Conservation (phyloP, 495 filamentous ascomycete species). For the Neurospora sublineolata region DNA sequence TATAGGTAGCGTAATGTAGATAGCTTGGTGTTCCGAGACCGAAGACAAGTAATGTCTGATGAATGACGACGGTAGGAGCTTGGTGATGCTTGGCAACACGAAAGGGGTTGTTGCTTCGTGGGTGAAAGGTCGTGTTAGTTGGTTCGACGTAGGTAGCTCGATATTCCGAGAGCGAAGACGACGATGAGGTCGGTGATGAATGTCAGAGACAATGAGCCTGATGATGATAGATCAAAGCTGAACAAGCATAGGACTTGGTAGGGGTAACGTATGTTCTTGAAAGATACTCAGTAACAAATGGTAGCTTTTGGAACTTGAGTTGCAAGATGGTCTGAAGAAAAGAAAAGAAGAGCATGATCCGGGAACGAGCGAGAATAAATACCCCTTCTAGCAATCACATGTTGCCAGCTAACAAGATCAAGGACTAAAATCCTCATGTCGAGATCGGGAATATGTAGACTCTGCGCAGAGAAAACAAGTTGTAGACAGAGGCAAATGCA, state of each 20-base stretch:
- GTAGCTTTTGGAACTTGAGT: background rate
- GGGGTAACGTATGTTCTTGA: background rate
- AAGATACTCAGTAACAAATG: background rate
- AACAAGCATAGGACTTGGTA: background rate
- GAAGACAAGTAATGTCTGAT: background rate
- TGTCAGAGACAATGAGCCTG: background rate
- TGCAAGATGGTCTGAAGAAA: no score
- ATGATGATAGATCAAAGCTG: background rate
- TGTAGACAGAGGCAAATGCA: background rate
- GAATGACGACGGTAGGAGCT: background rate
- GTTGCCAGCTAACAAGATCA: background rate
- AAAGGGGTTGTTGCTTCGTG: background rate
- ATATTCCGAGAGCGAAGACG: background rate
- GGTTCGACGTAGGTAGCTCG: background rate
- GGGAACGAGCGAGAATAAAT: background rate
- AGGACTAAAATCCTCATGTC: background rate
- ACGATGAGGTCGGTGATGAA: background rate
- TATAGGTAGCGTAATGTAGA: no score
- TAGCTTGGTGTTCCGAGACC: background rate
- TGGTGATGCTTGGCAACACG: background rate
- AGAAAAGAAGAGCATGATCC: no score
- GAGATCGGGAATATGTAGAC: background rate
- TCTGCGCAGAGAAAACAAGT: background rate
- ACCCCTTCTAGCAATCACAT: background rate
- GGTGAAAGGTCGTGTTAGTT: background rate